Conservation (phyloP, 1,284 basidiomycete species). For the Pseudozyma tsukubaensis region DNA sequence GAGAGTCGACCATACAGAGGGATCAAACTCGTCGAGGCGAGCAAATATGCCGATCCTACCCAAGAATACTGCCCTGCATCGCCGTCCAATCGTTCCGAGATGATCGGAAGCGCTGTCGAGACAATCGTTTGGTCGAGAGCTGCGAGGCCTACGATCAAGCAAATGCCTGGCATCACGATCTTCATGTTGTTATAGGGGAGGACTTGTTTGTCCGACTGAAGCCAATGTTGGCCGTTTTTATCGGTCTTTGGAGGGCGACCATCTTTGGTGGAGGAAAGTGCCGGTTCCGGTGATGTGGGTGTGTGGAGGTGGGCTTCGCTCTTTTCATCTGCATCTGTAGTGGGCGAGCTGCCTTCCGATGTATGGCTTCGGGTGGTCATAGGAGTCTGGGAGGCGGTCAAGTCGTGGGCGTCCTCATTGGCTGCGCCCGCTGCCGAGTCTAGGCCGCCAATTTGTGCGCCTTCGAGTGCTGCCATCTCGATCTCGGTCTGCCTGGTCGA, state of each 20-base stretch:
- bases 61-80: slow-evolving; percentile 64
- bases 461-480: slow-evolving; percentile 18
- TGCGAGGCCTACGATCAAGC: slow-evolving; percentile 46
- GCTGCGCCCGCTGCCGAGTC: slow-evolving; percentile 19
- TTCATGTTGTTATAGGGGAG: slow-evolving; percentile 61
- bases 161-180: slow-evolving; percentile 58
- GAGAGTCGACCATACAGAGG: slow-evolving; percentile 67
- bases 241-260: not conserved
- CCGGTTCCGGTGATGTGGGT: not conserved
- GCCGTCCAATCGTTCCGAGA: slow-evolving; percentile 47
- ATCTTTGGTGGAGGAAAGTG: not conserved
- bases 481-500: slow-evolving; percentile 9
- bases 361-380: slow-evolving; percentile 20
- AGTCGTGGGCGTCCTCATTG: slow-evolving; percentile 12
- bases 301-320: slow-evolving; percentile 1
- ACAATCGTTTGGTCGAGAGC: slow-evolving; percentile 69
- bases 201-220: slow-evolving; percentile 44
- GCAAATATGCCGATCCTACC: slow-evolving; percentile 70
- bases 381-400: slow-evolving; percentile 5
- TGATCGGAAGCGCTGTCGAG: slow-evolving; percentile 67
- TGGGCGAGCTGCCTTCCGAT: slow-evolving; percentile 4
- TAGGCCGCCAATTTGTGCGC: slow-evolving; percentile 21
- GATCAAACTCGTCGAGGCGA: slow-evolving; percentile 69
- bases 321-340: slow-evolving; percentile 28
- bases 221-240: slow-evolving; percentile 42